Evolutionary conservation across 306 rosid genomes (phyloP), one percentile per base, ranked within the genome.

Genomic region (Vigna mungo): DNA sequence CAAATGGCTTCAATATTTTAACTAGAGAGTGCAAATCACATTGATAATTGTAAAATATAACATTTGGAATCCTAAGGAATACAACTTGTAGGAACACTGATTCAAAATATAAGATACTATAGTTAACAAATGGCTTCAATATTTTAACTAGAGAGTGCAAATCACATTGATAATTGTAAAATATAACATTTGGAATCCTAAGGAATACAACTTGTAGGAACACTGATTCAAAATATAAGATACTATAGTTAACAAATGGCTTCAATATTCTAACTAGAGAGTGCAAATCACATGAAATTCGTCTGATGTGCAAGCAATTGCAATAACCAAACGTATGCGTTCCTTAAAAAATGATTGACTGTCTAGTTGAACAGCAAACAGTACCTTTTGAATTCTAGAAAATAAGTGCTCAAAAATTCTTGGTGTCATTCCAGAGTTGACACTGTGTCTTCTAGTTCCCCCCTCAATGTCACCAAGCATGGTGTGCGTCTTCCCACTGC

Each of bases 381-480:
- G 36, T 79, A 95, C 99, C 99, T 95, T 95, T 69, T 95, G 99
- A 69, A 95, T 91, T 82, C 98, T 90, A 43, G 98, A 81, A 88
- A 95, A 95, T 62, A 95, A 78, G 64, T 89, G 90, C 86, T 92
- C 98, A 78, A 95, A 95, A 14, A 95, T 97, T 87, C 99, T 86
- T 32, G 99, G 99, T 74, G 99, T 95, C 93, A 95, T 95, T 85
- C 99, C 99, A 65, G 98, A 92, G 80, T 95, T 92, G 82, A 89
- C 96, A 82, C 99, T 92, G 75, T 95, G 97, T 78, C 99, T 91
- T 85, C 96, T 89, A 54, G 99, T 90, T 70, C 97, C 99, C 51
- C 90, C 97, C 76, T 95, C 99, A 76, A 95, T 91, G 74, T 95
- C 99, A 80, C 99, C 99, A 41, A 95, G 99, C 99, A 95, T 95